A percentile compares a stretch with the other conserved stretches of the same genome.
Evolutionary conservation across 495 filamentous ascomycete species (phyloP).

Genomic region (Copromyces sp.): DNA sequence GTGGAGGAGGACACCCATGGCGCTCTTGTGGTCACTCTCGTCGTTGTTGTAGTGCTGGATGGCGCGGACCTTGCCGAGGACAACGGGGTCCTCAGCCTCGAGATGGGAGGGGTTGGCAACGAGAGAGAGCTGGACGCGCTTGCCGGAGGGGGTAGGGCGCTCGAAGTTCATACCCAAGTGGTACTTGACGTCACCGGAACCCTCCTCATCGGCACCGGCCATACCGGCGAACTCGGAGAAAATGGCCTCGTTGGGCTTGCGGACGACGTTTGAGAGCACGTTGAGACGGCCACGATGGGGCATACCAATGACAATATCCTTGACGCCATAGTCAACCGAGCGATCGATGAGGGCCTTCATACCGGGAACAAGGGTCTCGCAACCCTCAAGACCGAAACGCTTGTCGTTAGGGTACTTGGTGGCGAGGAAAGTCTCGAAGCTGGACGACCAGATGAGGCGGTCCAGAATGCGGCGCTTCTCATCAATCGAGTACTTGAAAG

Average conservation of each 20-base stretch:
- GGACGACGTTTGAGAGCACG: conserved; percentile 94
- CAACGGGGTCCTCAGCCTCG: conserved; percentile 96
- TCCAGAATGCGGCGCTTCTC: conserved; percentile 97
- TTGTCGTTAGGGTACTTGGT: conserved; percentile 99
- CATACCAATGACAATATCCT: conserved; percentile 99
- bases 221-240: conserved; percentile 96
- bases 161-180: conserved; percentile 99
- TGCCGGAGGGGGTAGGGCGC: conserved; percentile 93
- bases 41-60: conserved; percentile 99
- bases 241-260: conserved; percentile 98
- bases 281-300: conserved; percentile 97
- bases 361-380: conserved; percentile 89
- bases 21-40: conserved; percentile 72
- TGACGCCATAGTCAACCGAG: conserved; percentile 94
- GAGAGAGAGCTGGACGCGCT: conserved; percentile 94
- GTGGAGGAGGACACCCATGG: conserved; percentile 92
- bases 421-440: conserved; percentile 86
- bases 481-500: conserved; percentile 91
- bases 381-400: conserved; percentile 95
- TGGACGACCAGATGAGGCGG: conserved; percentile 94
- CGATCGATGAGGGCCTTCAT: conserved; percentile 99
- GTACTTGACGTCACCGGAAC: conserved; percentile 98
- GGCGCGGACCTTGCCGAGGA: conserved; percentile 91
- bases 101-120: conserved; percentile 98
- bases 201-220: conserved; percentile 81